Percentiles rank a stretch among this genome's conserved stretches.
Conservation (phyloP, 257 asterid genomes). For the Linderniella brevidens region DNA sequence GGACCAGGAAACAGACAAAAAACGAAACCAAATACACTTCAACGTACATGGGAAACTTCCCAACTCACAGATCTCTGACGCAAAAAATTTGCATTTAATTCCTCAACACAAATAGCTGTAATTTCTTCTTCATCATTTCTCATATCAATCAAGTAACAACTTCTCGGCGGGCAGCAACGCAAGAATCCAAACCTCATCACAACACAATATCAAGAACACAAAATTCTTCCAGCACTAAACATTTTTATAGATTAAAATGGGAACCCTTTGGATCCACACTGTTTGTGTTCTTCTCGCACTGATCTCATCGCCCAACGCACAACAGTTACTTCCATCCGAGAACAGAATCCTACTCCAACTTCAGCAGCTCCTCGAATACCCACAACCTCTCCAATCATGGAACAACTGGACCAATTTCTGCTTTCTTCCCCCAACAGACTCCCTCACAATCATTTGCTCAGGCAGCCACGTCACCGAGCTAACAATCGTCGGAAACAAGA, state of each 20-base stretch:
- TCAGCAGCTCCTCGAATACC: slow-evolving; percentile 60
- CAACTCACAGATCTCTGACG: no score
- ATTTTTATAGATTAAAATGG: no score
- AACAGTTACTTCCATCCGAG: slow-evolving; percentile 45
- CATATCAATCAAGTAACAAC: no score
- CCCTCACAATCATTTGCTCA: slow-evolving; percentile 49
- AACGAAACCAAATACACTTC: no score
- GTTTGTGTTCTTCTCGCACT: slow-evolving; percentile 13
- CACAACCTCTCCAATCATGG: slow-evolving; percentile 57
- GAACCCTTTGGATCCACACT: slow-evolving; percentile 1
- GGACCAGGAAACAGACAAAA: no score
- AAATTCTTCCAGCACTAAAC: no score
- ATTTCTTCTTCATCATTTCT: slow-evolving; percentile 3
- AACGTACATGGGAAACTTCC: no score
- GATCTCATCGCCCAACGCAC: slow-evolving; percentile 26
- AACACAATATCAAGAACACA: no score
- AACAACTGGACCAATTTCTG: slow-evolving; percentile 84
- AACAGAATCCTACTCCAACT: slow-evolving; percentile 47
- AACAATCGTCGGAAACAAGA: slow-evolving; percentile 62
- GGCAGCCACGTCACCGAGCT: slow-evolving; percentile 53
- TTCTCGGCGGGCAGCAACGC: no score
- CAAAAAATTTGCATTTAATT: no score
- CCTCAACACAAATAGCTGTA: no score
- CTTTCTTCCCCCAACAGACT: slow-evolving; percentile 32
- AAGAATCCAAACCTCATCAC: no score